These are phyloP conservation scores for Chenopodium formosanum DNA, from an alignment of 148 eudicot genomes.

Conservation along the genomic window DNA sequence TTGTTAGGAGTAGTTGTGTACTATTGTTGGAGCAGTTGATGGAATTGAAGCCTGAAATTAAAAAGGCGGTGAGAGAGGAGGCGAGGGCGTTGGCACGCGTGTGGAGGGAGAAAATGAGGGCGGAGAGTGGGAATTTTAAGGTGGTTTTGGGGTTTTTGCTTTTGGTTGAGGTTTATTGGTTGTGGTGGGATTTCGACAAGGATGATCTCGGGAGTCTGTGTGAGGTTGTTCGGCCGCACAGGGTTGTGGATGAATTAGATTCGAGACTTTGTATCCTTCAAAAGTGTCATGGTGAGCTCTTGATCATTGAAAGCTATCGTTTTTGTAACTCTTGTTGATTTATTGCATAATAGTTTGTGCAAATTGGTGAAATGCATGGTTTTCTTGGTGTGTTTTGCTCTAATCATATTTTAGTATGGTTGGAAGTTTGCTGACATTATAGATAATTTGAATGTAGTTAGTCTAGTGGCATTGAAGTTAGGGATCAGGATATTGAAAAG, in stretches of 20 bases:
- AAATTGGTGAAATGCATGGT: neutral
- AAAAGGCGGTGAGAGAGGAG: conserved; percentile 7
- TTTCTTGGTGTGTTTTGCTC: neutral
- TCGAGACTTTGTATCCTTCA: neutral
- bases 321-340: neutral
- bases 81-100: conserved; percentile 6
- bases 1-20: conserved; percentile 16
- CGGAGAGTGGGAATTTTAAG: neutral
- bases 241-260: neutral
- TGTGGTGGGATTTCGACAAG: conserved; percentile 1
- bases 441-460: neutral
- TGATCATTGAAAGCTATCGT: neutral
- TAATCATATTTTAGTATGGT: neutral
- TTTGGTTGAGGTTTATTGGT: neutral
- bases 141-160: conserved; percentile 11
- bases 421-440: neutral
- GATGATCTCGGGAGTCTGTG: conserved; percentile 5
- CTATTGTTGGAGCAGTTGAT: conserved; percentile 19
- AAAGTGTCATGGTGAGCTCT: conserved; percentile 1
- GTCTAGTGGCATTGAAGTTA: neutral
- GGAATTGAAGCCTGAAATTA: conserved; percentile 9
- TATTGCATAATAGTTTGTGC: neutral
- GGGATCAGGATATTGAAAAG: neutral
- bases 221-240: conserved; percentile 4
- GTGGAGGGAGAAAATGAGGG: conserved; percentile 7